Evolutionary conservation across 78 protist species (phyloP), one percentile per base, ranked within the genome.

Genomic region (Dictyostelium intermedium): DNA sequence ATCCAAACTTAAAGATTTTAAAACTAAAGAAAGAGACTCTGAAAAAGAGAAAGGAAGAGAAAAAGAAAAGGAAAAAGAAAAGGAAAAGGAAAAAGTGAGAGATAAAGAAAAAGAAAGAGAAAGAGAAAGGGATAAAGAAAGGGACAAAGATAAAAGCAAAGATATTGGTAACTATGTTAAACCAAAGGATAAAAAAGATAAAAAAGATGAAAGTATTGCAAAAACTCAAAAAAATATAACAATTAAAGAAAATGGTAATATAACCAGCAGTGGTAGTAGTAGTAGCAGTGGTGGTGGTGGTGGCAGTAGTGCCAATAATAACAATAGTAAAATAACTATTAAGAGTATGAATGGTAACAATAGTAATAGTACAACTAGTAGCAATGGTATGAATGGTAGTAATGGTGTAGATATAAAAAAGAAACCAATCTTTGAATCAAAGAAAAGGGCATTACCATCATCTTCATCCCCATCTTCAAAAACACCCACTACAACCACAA

Each of bases 191-290:
- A 74, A 83, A 13, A 83, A 56, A n/a, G n/a, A 70, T 30, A 74
- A 83, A 13, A 83, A 61, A 70, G 78, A 83, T 5, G 39, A 83
- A 23, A 73, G 69, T 14, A 84, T 27, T n/a, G 80, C 69, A 5
- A 66, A 72, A 45, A 30, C 74, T 25, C 25, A 66, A 84, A 47
- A 56, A 43, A 41, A 30, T 45, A 84, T 35, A 27, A 66, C 60
- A 43, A 30, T 66, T 60, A 84, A 66, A 72, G 60, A 60, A 84
- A 50, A 84, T 27, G 37, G 56, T n/a, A 41, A 84, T n/a, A 83
- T 14, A 23, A 23, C 35, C 4, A 66, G 35, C 27, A 27, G 35
- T 11, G 27, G 39, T 27, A 60, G 0, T 53, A 16, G 7, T 4
- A 39, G 43, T 39, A 39, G 4, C 18, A 50, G 60, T 50, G 1